Evolutionary conservation across 371 early-diverging fungal species (phyloP).

Genomic region (Mucor ambiguus): DNA sequence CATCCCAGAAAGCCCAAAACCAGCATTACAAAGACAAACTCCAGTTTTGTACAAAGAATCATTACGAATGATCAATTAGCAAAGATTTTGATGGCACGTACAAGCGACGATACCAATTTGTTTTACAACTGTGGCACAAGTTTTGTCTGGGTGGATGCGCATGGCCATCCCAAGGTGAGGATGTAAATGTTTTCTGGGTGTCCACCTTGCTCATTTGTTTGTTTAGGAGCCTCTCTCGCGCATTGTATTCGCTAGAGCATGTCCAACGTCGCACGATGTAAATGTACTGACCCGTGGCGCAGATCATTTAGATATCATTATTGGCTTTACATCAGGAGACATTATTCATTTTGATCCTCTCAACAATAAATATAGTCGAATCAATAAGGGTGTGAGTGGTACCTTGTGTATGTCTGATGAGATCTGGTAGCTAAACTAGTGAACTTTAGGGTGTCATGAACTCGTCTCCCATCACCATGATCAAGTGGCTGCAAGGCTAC

Average conservation of each 20-base stretch:
- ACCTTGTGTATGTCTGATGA: too few species aligned
- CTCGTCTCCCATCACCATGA: constrained; percentile 70
- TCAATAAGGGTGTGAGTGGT: constrained; percentile 49
- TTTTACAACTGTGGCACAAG: constrained; percentile 84
- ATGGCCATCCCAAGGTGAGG: constrained; percentile 63
- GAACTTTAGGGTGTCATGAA: constrained; percentile 68
- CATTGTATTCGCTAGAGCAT: constrained; percentile 76
- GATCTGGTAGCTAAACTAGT: neutral
- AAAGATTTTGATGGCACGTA: constrained; percentile 71
- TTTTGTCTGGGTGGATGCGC: constrained; percentile 80
- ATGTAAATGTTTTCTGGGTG: neutral
- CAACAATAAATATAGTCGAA: constrained; percentile 71
- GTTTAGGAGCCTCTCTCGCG: constrained; percentile 80
- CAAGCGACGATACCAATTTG: constrained; percentile 74
- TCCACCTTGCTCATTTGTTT: neutral
- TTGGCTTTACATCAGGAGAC: constrained; percentile 87
- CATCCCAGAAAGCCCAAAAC: constrained; percentile 51
- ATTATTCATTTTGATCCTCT: constrained; percentile 85
- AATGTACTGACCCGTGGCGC: constrained; percentile 76
- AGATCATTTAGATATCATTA: constrained; percentile 75
- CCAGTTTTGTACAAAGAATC: constrained; percentile 82
- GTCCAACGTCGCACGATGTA: constrained; percentile 89
- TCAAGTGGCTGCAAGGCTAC: constrained; percentile 91
- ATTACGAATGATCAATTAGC: constrained; percentile 82
- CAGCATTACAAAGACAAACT: constrained; percentile 65